Conservation (phyloP, 2,329 filamentous ascomycete species). For the Pestalotiopsis sp. region DNA sequence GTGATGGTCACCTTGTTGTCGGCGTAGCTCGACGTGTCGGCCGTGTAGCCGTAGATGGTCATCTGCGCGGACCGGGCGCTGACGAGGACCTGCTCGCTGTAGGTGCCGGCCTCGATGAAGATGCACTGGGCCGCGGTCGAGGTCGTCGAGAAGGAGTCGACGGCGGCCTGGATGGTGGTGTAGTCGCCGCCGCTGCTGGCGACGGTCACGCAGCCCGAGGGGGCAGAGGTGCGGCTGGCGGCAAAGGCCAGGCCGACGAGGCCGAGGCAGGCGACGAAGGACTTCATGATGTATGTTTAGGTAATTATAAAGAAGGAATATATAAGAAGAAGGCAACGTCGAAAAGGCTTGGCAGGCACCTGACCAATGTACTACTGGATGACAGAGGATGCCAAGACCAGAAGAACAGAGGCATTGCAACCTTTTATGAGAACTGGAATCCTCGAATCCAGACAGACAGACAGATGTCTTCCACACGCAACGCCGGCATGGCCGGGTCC, state of each 20-base stretch:
- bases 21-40: conserved; percentile 51
- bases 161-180: conserved; percentile 53
- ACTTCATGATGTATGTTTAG: conserved; percentile 19
- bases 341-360: background rate
- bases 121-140: conserved; percentile 55
- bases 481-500: too few species aligned
- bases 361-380: background rate
- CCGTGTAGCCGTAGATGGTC: conserved; percentile 61
- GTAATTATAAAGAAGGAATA: background rate
- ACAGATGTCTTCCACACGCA: background rate
- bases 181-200: conserved; percentile 36
- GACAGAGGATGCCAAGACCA: background rate
- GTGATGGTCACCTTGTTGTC: conserved; percentile 60
- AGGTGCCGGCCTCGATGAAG: conserved; percentile 63
- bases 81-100: conserved; percentile 62
- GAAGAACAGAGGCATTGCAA: conserved; percentile 1
- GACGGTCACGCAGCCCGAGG: conserved; percentile 52
- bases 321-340: background rate
- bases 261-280: conserved; percentile 14
- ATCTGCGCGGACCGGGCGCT: conserved; percentile 47
- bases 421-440: conserved; percentile 1
- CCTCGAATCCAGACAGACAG: background rate
- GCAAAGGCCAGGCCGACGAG: conserved; percentile 26
- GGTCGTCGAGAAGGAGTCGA: conserved; percentile 56
- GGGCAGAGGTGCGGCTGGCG: conserved; percentile 38